Conservation (phyloP, 1,284 basidiomycete species). For the Ustilago bromivora region DNA sequence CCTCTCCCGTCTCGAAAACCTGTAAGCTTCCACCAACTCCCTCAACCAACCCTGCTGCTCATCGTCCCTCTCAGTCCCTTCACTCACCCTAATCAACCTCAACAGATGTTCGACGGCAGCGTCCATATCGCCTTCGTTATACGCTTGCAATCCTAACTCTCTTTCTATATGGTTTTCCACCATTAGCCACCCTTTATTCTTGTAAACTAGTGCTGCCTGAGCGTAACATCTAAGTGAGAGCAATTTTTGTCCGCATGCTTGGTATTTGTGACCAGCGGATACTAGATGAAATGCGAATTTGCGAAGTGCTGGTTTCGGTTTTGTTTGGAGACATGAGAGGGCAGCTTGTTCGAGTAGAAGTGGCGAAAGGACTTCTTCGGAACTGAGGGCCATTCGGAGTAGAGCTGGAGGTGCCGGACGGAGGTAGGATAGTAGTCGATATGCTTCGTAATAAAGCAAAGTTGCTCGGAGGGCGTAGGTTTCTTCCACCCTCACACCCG, state of each 20-base stretch:
- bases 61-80: slow-evolving; percentile 64
- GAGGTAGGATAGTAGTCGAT: slow-evolving; percentile 44
- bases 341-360: slow-evolving; percentile 74
- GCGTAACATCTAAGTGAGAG: slow-evolving; percentile 53
- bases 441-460: slow-evolving; percentile 63
- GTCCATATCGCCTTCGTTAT: slow-evolving; percentile 72
- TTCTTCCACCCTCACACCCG: slow-evolving; percentile 20
- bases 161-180: slow-evolving; percentile 72
- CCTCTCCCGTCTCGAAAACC: slow-evolving; percentile 49
- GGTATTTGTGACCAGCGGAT: slow-evolving; percentile 73
- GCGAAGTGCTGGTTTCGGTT: slow-evolving; percentile 67
- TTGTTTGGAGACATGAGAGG: slow-evolving; percentile 68
- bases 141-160: slow-evolving; percentile 73
- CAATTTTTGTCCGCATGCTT: slow-evolving; percentile 72
- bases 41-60: slow-evolving; percentile 68
- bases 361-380: slow-evolving; percentile 73
- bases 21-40: slow-evolving; percentile 72
- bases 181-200: slow-evolving; percentile 69
- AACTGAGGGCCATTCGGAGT: slow-evolving; percentile 49
- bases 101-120: slow-evolving; percentile 72
- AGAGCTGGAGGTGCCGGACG: slow-evolving; percentile 52
- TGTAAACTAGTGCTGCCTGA: slow-evolving; percentile 47
- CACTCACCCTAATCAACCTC: slow-evolving; percentile 43
- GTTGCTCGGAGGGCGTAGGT: slow-evolving; percentile 55
- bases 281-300: slow-evolving; percentile 72